Evolutionary conservation across 1,139 yeast species (phyloP).

Genomic region (Citeromyces siamensis): DNA sequence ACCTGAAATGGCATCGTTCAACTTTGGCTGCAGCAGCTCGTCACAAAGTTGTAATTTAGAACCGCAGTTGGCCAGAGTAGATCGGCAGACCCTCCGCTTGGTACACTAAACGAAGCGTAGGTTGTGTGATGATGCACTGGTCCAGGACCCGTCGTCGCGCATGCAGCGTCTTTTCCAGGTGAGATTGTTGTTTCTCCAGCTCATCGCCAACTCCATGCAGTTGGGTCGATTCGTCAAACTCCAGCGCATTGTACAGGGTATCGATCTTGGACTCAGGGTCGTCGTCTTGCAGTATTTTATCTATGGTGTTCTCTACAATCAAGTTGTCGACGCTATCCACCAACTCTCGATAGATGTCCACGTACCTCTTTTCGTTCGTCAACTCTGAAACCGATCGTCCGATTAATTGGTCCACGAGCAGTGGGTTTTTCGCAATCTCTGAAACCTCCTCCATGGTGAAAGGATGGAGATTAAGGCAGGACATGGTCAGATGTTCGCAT

Average conservation of each 20-base stretch:
- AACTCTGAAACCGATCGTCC: background rate
- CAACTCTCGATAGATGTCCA: constrained; percentile 8
- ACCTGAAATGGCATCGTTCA: background rate
- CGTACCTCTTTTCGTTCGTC: constrained; percentile 6
- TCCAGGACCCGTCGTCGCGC: constrained; percentile 10
- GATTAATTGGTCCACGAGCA: background rate
- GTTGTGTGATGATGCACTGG: constrained; percentile 13
- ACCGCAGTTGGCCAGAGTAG: constrained; percentile 8
- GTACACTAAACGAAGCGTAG: constrained; percentile 11
- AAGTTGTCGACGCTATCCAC: constrained; percentile 10
- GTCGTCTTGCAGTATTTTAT: background rate
- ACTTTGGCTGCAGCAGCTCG: constrained; percentile 1
- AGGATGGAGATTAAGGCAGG: no score
- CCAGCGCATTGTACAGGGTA: constrained; percentile 3
- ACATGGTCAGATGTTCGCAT: no score
- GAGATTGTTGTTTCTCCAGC: background rate
- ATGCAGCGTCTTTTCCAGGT: constrained; percentile 8
- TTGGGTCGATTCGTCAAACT: constrained; percentile 3
- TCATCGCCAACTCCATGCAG: background rate
- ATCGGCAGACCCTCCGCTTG: constrained; percentile 8
- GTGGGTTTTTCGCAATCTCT: constrained; percentile 1
- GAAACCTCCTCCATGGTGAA: background rate
- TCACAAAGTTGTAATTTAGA: background rate
- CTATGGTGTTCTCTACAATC: constrained; percentile 7
- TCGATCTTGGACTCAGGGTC: background rate